Percentiles rank a stretch among this genome's conserved stretches.
These are phyloP conservation scores for Starmerella roubikii DNA, from an alignment of 805 yeast genomes.

Conservation along the genomic window DNA sequence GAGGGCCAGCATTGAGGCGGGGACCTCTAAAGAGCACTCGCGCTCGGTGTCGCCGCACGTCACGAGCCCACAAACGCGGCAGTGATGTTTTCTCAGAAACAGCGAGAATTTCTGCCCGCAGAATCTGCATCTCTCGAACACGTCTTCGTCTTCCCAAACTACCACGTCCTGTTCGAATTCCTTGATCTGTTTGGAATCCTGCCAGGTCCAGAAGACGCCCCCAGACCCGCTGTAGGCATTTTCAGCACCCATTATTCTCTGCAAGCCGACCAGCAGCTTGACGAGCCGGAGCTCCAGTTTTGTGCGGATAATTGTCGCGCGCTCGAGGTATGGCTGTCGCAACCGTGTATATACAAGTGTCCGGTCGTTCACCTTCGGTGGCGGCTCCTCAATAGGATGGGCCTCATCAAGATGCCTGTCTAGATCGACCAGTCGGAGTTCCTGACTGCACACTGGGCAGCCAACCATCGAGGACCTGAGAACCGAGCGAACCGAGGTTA, in stretches of 20 bases:
- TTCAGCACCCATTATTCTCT: conserved; percentile 8
- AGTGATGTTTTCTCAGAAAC: conserved; percentile 68
- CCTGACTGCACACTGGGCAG: conserved; percentile 47
- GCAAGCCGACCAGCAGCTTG: conserved; percentile 21
- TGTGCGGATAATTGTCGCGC: conserved; percentile 38
- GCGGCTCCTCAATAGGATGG: conserved; percentile 30
- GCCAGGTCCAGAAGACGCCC: conserved; percentile 23
- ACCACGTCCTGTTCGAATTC: conserved; percentile 37
- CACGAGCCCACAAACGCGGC: conserved; percentile 72
- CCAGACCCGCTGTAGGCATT: not conserved
- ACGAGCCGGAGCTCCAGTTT: conserved; percentile 47
- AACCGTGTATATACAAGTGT: conserved; percentile 31
- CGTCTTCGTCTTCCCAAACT: conserved; percentile 51
- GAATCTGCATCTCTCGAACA: conserved; percentile 41
- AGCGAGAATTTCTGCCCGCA: conserved; percentile 49
- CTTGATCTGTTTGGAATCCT: conserved; percentile 22
- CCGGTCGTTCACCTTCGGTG: conserved; percentile 28
- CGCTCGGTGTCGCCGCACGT: conserved; percentile 56
- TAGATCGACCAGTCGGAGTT: conserved; percentile 30
- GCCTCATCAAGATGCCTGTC: conserved; percentile 61
- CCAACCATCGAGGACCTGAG: too few relatives aligned
- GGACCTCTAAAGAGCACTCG: conserved; percentile 65
- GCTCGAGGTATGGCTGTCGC: conserved; percentile 36
- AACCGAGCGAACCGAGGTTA: too few relatives aligned
- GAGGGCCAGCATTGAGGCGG: conserved; percentile 29